phyloP scores from a whole-genome alignment of 2,329 filamentous ascomycete species.

The Paracamarosporium sp. region DNA sequence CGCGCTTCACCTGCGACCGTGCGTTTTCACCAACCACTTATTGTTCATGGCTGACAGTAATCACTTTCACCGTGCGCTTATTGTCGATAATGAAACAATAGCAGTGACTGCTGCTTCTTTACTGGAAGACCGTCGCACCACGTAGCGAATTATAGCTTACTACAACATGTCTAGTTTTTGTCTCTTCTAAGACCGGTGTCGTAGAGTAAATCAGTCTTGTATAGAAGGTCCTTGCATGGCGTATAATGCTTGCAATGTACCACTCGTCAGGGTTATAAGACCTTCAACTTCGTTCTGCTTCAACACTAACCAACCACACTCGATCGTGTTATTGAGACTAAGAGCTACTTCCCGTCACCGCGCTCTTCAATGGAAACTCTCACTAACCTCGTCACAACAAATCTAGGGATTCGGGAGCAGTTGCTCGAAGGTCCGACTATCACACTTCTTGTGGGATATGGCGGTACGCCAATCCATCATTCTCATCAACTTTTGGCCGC shows the following conservation, averaged over 20 bases:
- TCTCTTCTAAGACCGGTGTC: too few species aligned
- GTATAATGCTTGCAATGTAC: not conserved
- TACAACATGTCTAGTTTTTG: too few species aligned
- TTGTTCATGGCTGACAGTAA: not conserved
- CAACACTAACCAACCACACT: too few species aligned
- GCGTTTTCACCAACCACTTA: not conserved
- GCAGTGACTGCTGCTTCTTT: not conserved
- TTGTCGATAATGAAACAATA: not conserved
- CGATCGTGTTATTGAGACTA: too few species aligned
- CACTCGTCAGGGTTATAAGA: not conserved
- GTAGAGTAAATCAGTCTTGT: too few species aligned
- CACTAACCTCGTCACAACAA: not conserved
- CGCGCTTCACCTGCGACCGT: not conserved
- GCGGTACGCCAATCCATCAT: constrained; percentile 2
- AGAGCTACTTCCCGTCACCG: not conserved
- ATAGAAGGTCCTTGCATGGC: not conserved
- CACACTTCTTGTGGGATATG: constrained; percentile 2
- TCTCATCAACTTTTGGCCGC: constrained; percentile 8
- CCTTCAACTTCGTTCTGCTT: not conserved
- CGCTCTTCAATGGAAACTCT: not conserved
- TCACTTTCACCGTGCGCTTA: not conserved
- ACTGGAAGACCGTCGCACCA: too few species aligned
- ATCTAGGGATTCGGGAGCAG: not conserved
- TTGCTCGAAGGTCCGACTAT: constrained; percentile 7
- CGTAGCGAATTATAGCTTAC: too few species aligned